Percentiles rank a stretch among this genome's conserved stretches.
Evolutionary conservation across 768 basidiomycete species (phyloP).

Genomic region (Lepiota venenata): DNA sequence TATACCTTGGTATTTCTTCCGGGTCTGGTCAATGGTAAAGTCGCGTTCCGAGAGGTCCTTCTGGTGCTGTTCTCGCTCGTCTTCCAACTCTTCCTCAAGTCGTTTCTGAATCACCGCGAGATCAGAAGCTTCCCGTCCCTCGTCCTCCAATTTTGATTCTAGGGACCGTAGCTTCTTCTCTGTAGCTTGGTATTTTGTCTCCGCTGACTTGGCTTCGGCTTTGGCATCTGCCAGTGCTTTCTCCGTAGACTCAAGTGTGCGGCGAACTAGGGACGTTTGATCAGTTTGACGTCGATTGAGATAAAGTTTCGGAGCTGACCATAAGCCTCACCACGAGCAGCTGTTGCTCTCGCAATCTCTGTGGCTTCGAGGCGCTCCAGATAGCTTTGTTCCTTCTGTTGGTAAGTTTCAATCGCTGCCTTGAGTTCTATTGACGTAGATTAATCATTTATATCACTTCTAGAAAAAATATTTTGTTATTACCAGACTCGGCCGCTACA

Average conservation of each 20-base stretch:
- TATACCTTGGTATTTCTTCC: constrained; percentile 83
- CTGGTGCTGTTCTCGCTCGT: constrained; percentile 73
- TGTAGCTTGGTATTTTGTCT: constrained; percentile 45
- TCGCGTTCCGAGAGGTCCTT: constrained; percentile 80
- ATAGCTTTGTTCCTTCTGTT: constrained; percentile 56
- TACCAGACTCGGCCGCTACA: constrained; percentile 57
- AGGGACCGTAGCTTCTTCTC: constrained; percentile 57
- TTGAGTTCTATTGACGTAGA: constrained; percentile 46
- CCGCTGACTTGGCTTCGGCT: constrained; percentile 49
- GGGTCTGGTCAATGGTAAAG: constrained; percentile 74
- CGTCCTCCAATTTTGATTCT: constrained; percentile 62
- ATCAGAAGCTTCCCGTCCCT: constrained; percentile 64
- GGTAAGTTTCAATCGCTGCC: constrained; percentile 61
- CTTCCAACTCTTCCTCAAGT: constrained; percentile 73
- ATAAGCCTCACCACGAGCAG: constrained; percentile 59
- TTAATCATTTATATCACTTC: not conserved
- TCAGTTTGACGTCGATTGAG: constrained; percentile 11
- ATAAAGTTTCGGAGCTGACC: constrained; percentile 33
- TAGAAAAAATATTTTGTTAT: not conserved
- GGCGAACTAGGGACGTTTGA: constrained; percentile 41
- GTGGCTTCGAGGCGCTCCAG: constrained; percentile 61
- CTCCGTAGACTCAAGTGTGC: constrained; percentile 60
- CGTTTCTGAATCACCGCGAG: constrained; percentile 61
- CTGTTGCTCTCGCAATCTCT: constrained; percentile 65
- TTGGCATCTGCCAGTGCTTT: constrained; percentile 48